These are phyloP conservation scores for Trypanosoma lewisi DNA, from an alignment of 208 protist species.

Conservation along the genomic window DNA sequence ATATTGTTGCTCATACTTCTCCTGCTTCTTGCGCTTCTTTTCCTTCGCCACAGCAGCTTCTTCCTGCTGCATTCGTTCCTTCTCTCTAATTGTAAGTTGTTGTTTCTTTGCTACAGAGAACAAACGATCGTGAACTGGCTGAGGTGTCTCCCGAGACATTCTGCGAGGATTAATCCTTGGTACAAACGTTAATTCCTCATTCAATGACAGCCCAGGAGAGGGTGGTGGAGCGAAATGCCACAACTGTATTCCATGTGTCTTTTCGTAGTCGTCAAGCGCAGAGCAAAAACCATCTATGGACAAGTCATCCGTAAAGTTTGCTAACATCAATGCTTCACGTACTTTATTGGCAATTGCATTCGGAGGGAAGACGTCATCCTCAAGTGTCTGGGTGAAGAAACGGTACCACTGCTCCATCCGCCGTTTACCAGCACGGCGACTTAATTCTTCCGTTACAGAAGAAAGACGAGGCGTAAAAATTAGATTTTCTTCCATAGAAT, in stretches of 20 bases:
- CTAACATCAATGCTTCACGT: slow-evolving; percentile 2
- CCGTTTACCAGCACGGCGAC: slow-evolving; percentile 11
- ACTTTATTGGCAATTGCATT: slow-evolving; percentile 18
- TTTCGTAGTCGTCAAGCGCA: slow-evolving; percentile 17
- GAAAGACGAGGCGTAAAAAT: slow-evolving; percentile 19
- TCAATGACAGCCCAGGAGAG: not conserved
- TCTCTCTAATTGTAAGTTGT: slow-evolving; percentile 36
- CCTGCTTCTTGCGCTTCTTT: slow-evolving; percentile 14
- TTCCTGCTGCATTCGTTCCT: slow-evolving; percentile 41
- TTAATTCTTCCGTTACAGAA: slow-evolving; percentile 8
- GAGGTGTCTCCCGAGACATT: slow-evolving; percentile 9
- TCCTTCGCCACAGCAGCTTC: slow-evolving; percentile 20
- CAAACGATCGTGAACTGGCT: slow-evolving; percentile 48
- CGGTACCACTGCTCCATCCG: slow-evolving; percentile 24
- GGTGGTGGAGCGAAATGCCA: slow-evolving; percentile 26
- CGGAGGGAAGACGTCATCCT: not conserved
- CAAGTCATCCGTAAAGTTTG: not conserved
- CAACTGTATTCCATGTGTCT: slow-evolving; percentile 10
- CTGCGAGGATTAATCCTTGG: slow-evolving; percentile 27
- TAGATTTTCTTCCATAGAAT: slow-evolving; percentile 2
- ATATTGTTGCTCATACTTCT: not conserved
- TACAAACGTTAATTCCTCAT: slow-evolving; percentile 45
- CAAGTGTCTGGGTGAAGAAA: not conserved
- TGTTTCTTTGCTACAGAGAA: slow-evolving; percentile 38
- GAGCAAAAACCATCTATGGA: slow-evolving; percentile 15